Evolutionary conservation across 805 yeast genomes (phyloP), one percentile per base, ranked within the genome.

Genomic region (Zygoascus biomembranicola): DNA sequence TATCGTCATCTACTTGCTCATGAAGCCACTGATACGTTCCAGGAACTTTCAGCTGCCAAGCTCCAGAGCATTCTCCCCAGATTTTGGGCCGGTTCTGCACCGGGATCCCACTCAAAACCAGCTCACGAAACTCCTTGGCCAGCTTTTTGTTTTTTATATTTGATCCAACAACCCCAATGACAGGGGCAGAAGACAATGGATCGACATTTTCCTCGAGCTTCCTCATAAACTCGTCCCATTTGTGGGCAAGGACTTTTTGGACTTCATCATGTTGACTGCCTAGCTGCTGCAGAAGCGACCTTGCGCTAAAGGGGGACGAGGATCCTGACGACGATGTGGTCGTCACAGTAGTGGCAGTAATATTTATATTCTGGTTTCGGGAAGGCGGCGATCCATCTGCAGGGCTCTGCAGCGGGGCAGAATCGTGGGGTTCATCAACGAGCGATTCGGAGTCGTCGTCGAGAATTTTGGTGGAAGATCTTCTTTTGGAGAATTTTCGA

Each of bases 31-130:
- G 74, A 58, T 73, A 80, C 46, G 75, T 77, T 0, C 81, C 80
- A 2, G 81, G 79, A 4, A 73, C 70, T 44, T 66, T 66, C 2
- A 74, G 55, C 47, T 66, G 64, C 54, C 69, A 69, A 0, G 81
- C 78, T 0, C 82, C 82, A 2, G 77, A 71, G n/a, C 81, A 68
- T 57, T 80, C 81, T 11, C 73, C 64, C 85, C 85, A 80, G 9
- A 80, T 65, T 37, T 67, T 64, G 19, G 77, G 69, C 5, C 84
- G 65, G 53, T 77, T 71, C 26, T 72, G 72, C 47, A 72, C 67
- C 0, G 84, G 81, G 0, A 80, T 71, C 0, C 85, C 85, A 23
- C 66, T 65, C 32, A 65, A 61, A 2, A 77, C 73, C 14, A 80
- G 65, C 13, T 59, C 65, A 1, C 57, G 58, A 42, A 74, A 69